Percentiles rank a stretch among this genome's conserved stretches.
These are phyloP conservation scores for Tylopilus intermedius DNA, from an alignment of 768 basidiomycete genomes.

Conservation along the genomic window DNA sequence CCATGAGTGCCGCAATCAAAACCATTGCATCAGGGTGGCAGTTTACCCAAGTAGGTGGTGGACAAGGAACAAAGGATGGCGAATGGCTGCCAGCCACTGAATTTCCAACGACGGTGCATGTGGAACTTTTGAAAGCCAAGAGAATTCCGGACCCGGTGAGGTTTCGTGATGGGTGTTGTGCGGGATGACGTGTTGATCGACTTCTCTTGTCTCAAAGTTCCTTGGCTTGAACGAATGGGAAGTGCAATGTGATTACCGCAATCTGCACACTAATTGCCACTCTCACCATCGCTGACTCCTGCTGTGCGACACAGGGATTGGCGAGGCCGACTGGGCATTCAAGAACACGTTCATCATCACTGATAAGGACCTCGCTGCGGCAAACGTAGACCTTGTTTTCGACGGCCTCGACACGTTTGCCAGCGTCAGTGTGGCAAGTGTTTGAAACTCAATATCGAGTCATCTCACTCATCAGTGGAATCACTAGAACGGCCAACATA, in stretches of 20 bases:
- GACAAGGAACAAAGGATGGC: conserved; percentile 49
- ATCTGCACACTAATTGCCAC: background rate
- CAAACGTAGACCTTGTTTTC: conserved; percentile 72
- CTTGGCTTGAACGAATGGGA: conserved; percentile 82
- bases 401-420: conserved; percentile 92
- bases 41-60: conserved; percentile 65
- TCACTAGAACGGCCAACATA: conserved; percentile 62
- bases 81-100: conserved; percentile 63
- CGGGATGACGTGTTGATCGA: conserved; percentile 6
- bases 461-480: background rate
- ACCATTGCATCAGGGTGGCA: conserved; percentile 48
- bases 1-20: conserved; percentile 20
- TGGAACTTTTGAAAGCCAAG: conserved; percentile 68
- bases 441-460: background rate
- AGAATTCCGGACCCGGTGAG: conserved; percentile 81
- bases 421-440: conserved; percentile 54
- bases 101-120: conserved; percentile 85
- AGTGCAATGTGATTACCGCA: conserved; percentile 66
- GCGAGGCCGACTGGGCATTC: conserved; percentile 84
- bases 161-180: conserved; percentile 6
- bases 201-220: conserved; percentile 41
- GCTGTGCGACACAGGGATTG: conserved; percentile 59
- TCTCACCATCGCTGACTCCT: background rate
- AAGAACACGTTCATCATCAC: conserved; percentile 56
- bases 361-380: conserved; percentile 39